Percentiles rank a stretch among this genome's conserved stretches.
Evolutionary conservation across 768 basidiomycete genomes (phyloP).

Genomic region (Suillus variegatus): DNA sequence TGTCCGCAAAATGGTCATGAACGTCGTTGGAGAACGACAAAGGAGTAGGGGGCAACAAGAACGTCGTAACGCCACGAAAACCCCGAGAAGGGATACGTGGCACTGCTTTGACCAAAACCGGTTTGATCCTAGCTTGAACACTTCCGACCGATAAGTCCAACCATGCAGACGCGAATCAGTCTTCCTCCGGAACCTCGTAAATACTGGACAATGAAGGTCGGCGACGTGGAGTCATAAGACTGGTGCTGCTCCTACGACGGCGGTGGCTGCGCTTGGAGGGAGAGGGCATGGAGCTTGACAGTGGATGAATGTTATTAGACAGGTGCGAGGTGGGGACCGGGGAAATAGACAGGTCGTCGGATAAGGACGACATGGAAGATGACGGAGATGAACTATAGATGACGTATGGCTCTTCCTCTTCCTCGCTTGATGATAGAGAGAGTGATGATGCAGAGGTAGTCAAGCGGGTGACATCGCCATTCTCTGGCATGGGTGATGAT

Average conservation of each 20-base stretch:
- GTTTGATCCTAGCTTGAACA: constrained; percentile 10
- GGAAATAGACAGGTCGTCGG: constrained; percentile 23
- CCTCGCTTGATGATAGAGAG: constrained; percentile 27
- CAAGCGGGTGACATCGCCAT: background rate
- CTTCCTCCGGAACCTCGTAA: constrained; percentile 34
- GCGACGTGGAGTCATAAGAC: constrained; percentile 32
- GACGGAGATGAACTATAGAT: constrained; percentile 36
- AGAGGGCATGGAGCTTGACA: constrained; percentile 10
- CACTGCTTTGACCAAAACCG: constrained; percentile 8
- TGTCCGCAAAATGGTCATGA: constrained; percentile 1
- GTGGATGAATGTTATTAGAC: constrained; percentile 12
- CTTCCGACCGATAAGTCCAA: background rate
- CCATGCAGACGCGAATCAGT: constrained; percentile 15
- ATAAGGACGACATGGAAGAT: constrained; percentile 33
- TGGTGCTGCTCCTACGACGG: constrained; percentile 32
- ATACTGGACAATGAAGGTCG: constrained; percentile 34
- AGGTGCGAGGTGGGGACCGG: constrained; percentile 27
- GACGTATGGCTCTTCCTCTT: constrained; percentile 34
- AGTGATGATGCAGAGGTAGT: constrained; percentile 16
- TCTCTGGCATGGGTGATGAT: background rate
- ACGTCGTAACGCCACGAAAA: background rate
- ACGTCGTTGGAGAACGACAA: background rate
- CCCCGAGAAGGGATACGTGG: background rate
- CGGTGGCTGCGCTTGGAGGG: constrained; percentile 21
- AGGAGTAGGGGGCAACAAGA: background rate